These are phyloP conservation scores for Trametes pubescens DNA, from an alignment of 1,284 basidiomycete species.

Conservation along the genomic window DNA sequence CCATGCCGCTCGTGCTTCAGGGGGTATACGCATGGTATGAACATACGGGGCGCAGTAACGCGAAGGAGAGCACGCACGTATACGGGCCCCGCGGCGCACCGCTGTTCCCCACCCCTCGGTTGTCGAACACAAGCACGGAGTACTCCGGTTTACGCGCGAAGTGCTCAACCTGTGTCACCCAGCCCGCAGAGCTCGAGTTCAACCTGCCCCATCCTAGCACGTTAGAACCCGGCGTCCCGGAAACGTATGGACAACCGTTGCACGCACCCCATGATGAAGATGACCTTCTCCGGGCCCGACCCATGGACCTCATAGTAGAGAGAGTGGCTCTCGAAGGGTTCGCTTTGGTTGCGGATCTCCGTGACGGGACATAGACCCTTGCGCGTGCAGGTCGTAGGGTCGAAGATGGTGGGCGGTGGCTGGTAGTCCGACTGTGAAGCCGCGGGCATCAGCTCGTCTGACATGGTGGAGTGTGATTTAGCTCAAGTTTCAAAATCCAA, in stretches of 20 bases:
- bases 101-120: slow-evolving; percentile 86
- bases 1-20: slow-evolving; percentile 78
- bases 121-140: slow-evolving; percentile 84
- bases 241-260: not conserved
- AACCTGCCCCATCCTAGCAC: slow-evolving; percentile 45
- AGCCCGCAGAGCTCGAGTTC: slow-evolving; percentile 69
- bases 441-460: slow-evolving; percentile 22
- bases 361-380: slow-evolving; percentile 81
- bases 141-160: slow-evolving; percentile 60
- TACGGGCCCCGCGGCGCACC: slow-evolving; percentile 77
- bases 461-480: slow-evolving; percentile 5
- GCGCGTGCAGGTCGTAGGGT: slow-evolving; percentile 63
- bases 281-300: slow-evolving; percentile 64
- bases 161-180: slow-evolving; percentile 66
- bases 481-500: too few species aligned
- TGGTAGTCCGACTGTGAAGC: slow-evolving; percentile 13
- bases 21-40: not conserved
- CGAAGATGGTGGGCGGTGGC: slow-evolving; percentile 54
- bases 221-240: not conserved
- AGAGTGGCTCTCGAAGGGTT: slow-evolving; percentile 67
- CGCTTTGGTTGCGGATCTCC: slow-evolving; percentile 56
- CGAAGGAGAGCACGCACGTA: slow-evolving; percentile 44
- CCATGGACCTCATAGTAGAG: slow-evolving; percentile 84
- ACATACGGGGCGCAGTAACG: too few species aligned
- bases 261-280: slow-evolving; percentile 75